Percentiles rank a stretch among this genome's conserved stretches.
These are phyloP conservation scores for Stromatinia cepivora DNA, from an alignment of 2,329 filamentous ascomycete genomes.

Conservation along the genomic window DNA sequence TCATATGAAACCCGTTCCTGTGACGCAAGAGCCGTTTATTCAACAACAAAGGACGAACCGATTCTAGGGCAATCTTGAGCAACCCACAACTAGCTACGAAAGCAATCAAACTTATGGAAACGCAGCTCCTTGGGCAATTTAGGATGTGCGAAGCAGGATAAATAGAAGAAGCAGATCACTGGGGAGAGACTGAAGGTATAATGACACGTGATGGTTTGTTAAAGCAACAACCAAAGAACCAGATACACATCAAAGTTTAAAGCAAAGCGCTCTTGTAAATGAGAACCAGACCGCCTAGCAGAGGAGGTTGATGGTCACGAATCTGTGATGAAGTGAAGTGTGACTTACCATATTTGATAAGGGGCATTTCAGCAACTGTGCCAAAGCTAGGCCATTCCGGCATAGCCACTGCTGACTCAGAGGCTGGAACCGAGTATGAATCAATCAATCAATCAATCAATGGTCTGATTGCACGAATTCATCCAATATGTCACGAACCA, in stretches of 20 bases:
- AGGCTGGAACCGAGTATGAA: too few relatives aligned
- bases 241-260: neutral
- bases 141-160: neutral
- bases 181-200: slow-evolving; percentile 24
- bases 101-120: neutral
- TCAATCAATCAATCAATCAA: too few relatives aligned
- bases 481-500: too few relatives aligned
- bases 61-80: too few relatives aligned
- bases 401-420: too few relatives aligned
- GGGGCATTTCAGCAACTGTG: too few relatives aligned
- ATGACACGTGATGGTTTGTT: slow-evolving; percentile 15
- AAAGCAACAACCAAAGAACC: slow-evolving; percentile 22
- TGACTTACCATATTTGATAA: too few relatives aligned
- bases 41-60: too few relatives aligned
- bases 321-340: neutral
- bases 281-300: neutral
- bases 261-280: slow-evolving; percentile 12
- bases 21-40: too few relatives aligned
- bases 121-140: neutral
- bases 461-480: too few relatives aligned
- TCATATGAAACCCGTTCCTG: too few relatives aligned
- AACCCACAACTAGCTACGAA: neutral
- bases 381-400: too few relatives aligned
- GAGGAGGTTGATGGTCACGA: slow-evolving; percentile 35
- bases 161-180: slow-evolving; percentile 6